Base-by-base conservation (phyloP, 441 rosid genomes). In the Brassica balearica region DNA sequence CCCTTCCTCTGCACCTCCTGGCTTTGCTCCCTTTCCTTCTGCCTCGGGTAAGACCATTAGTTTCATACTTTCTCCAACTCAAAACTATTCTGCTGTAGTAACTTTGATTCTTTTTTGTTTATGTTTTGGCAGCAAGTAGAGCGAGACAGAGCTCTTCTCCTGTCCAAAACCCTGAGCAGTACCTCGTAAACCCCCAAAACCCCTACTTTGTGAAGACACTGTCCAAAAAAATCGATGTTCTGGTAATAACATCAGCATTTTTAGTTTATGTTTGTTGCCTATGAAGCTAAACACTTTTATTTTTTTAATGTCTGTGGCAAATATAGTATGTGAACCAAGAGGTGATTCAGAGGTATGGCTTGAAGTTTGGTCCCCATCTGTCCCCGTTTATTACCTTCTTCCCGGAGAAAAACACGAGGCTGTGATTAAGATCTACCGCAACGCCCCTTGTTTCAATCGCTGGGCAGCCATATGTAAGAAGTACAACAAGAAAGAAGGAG, bases 121-220 rank as follows among this genome's bases (percentile, higher is more conserved):
- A 19, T 65, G 59, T 56, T 25, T 46, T 61, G 6, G 14, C 2
- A 79, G 74, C 51, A 61, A 68, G 4, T 36, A 64, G 70, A 68
- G 59, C 6, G 1, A 79, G 34, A 23, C 22, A 15, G 1, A 56
- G 10, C 38, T 9, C 29, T 17, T 34, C 8, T 22, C 6, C 2
- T 66, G 65, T 79, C 61, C 17, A 19, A 19, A 53, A 73, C 65
- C 82, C 78, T 12, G 66, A 73, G 74, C n/a, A 1, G 20, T 79
- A 68, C 71, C 78, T 79, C 78, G 0, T 17, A 25, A 68, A 73
- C 15, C 82, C 71, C 1, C 4, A 27, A 7, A 79, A 2, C 71
- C 66, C 78, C 6, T 55, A 10, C 82, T 73, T 73, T 41, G 75
- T 79, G 20, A 64, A 41, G 15, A 74, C 74, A 1, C 19, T 79